Evolutionary conservation across 2,329 filamentous ascomycete genomes (phyloP), one percentile per base, ranked within the genome.

Genomic region (Xylaria sp.): DNA sequence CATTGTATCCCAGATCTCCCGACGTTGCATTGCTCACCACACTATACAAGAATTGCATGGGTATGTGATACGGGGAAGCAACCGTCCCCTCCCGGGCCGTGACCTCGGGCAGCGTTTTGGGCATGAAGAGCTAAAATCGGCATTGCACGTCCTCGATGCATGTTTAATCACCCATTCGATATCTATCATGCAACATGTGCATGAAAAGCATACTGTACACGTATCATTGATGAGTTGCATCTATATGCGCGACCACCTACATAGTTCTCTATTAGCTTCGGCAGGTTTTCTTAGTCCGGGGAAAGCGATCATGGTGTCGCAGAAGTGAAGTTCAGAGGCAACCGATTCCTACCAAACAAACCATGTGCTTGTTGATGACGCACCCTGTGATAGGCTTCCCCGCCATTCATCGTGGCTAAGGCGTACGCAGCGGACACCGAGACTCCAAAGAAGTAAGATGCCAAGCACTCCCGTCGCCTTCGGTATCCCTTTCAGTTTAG

Each of bases 401-500:
- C 29, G 19, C 7, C 51, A 21, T 35, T 23, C 25, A 41, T 47
- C 40, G 51, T n/a, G 21, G 38, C 46, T 43, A 11, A 38, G 60
- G 52, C 46, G 46, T 27, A 10, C 31, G 40, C 21, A 41, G 46
- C 37, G 23, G 53, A 69, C 44, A 69, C 71, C 71, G 70, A 72
- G 65, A 35, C 31, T 63, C 65, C 40, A 46, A 68, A 67, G 13
- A 40, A 56, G 70, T 40, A 48, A 68, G 69, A 68, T 58, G 67
- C 61, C 13, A 51, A 53, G 62, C 48, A 58, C 62, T 63, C 44
- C 57, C 48, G 48, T 52, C 53, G 52, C 60, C 56, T 62, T 74
- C 72, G 72, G 72, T 74, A 70, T 70, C 66, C 51, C 54, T 71
- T 70, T 59, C 33, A 67, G 72, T 56, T 60, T 73, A 73, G 72